Conservation (phyloP, 2,329 filamentous ascomycete genomes). For the Emericellopsis atlantica region DNA sequence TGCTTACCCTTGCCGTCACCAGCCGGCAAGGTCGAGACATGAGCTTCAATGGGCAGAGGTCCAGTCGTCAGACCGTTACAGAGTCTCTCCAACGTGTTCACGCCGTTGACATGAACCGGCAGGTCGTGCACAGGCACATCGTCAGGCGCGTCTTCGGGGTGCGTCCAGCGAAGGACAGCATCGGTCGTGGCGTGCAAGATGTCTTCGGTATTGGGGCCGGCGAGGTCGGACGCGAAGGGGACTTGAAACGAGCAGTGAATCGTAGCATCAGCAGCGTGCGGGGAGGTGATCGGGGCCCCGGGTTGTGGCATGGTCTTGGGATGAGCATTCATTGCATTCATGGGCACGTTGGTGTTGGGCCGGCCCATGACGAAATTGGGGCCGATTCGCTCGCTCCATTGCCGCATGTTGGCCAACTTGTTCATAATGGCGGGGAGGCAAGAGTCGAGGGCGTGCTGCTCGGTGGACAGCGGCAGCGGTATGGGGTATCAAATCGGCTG, state of each 20-base stretch:
- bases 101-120: conserved; percentile 82
- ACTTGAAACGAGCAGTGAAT: conserved; percentile 97
- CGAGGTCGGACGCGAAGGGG: conserved; percentile 83
- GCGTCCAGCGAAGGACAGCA: conserved; percentile 85
- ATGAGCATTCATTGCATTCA: conserved; percentile 42
- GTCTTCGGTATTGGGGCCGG: conserved; percentile 87
- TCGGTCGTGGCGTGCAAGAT: conserved; percentile 85
- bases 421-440: conserved; percentile 41
- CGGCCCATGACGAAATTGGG: conserved; percentile 55
- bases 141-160: conserved; percentile 76
- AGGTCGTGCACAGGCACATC: conserved; percentile 77
- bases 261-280: conserved; percentile 59
- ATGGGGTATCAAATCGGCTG: conserved; percentile 12
- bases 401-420: conserved; percentile 60
- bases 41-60: conserved; percentile 63
- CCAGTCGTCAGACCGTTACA: conserved; percentile 72
- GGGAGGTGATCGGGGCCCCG: conserved; percentile 47
- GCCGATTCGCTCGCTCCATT: conserved; percentile 59
- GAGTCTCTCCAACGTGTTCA: conserved; percentile 64
- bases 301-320: conserved; percentile 40
- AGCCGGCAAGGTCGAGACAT: conserved; percentile 71
- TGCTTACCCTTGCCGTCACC: conserved; percentile 54
- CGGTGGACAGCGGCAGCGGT: conserved; percentile 15
- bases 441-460: conserved; percentile 7
- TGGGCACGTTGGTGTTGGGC: conserved; percentile 41